Conservation (phyloP, 2,329 filamentous ascomycete genomes). For the Teratosphaeria zuluensis region DNA sequence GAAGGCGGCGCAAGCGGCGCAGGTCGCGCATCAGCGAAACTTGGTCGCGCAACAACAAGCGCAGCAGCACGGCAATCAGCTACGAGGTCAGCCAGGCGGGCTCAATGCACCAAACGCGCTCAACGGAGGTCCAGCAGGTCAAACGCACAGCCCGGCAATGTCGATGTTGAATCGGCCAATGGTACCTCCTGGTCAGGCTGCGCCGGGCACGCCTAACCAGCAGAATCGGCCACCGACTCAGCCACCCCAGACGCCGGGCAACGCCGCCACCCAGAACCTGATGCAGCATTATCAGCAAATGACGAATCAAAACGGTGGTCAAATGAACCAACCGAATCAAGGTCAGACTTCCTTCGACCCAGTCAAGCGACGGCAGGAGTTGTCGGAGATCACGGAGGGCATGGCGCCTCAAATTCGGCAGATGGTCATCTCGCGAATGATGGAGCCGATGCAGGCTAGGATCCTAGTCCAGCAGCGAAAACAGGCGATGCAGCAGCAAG, state of each 20-base stretch:
- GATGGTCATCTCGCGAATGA: not conserved
- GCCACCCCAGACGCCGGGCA: constrained; percentile 17
- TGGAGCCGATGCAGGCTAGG: not conserved
- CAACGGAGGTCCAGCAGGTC: constrained; percentile 22
- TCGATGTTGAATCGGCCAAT: constrained; percentile 41
- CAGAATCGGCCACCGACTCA: constrained; percentile 17
- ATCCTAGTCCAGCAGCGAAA: not conserved
- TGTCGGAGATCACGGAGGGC: not conserved
- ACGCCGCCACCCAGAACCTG: constrained; percentile 13
- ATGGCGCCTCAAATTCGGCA: not conserved
- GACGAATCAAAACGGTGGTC: constrained; percentile 27
- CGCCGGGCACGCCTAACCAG: constrained; percentile 22
- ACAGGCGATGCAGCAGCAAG: not conserved
- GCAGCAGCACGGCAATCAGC: constrained; percentile 34
- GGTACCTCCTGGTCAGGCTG: constrained; percentile 33
- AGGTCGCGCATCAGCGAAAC: constrained; percentile 21
- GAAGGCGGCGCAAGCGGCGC: constrained; percentile 25
- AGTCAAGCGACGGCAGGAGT: not conserved
- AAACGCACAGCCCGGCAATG: constrained; percentile 35
- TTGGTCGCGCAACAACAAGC: constrained; percentile 25
- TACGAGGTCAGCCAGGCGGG: constrained; percentile 37
- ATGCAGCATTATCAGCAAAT: constrained; percentile 23
- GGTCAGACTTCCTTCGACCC: not conserved
- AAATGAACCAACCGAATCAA: constrained; percentile 1
- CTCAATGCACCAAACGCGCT: constrained; percentile 32